Conservation (phyloP, 257 asterid genomes). For the Plantago major region DNA sequence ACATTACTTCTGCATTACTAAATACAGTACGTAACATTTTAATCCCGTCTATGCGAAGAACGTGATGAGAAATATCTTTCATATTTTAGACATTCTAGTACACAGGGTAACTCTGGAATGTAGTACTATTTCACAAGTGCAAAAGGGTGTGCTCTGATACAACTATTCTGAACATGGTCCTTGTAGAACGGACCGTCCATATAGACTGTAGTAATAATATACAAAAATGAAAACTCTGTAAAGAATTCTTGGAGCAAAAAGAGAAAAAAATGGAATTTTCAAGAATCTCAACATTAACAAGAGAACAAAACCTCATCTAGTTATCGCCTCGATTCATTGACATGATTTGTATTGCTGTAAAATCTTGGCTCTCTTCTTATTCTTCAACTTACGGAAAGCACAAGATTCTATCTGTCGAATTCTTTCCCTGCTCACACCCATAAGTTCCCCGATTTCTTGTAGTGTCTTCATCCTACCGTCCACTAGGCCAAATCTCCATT, state of each 20-base stretch:
- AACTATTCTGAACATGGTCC: too few relatives aligned
- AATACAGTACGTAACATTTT: too few relatives aligned
- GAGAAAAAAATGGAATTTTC: slow-evolving; percentile 16
- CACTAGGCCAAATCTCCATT: slow-evolving; percentile 77
- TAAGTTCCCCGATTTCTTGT: slow-evolving; percentile 90
- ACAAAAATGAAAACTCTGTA: slow-evolving; percentile 2
- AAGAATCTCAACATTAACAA: slow-evolving; percentile 21
- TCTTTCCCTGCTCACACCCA: slow-evolving; percentile 95
- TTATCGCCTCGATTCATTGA: too few relatives aligned
- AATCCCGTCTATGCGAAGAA: too few relatives aligned
- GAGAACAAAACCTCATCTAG: slow-evolving; percentile 24
- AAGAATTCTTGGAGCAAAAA: neutral
- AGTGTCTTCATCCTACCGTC: slow-evolving; percentile 83
- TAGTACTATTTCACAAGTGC: neutral
- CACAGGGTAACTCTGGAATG: neutral
- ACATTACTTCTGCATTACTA: too few relatives aligned
- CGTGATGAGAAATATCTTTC: too few relatives aligned
- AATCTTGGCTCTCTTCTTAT: slow-evolving; percentile 75
- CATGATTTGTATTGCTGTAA: slow-evolving; percentile 57
- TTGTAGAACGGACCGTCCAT: neutral
- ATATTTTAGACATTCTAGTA: too few relatives aligned
- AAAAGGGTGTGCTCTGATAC: neutral
- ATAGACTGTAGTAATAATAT: neutral
- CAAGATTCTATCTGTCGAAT: slow-evolving; percentile 79
- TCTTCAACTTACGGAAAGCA: slow-evolving; percentile 86